Base-by-base conservation (phyloP, 2,329 filamentous ascomycete genomes). In the Trichoderma arundinaceum region DNA sequence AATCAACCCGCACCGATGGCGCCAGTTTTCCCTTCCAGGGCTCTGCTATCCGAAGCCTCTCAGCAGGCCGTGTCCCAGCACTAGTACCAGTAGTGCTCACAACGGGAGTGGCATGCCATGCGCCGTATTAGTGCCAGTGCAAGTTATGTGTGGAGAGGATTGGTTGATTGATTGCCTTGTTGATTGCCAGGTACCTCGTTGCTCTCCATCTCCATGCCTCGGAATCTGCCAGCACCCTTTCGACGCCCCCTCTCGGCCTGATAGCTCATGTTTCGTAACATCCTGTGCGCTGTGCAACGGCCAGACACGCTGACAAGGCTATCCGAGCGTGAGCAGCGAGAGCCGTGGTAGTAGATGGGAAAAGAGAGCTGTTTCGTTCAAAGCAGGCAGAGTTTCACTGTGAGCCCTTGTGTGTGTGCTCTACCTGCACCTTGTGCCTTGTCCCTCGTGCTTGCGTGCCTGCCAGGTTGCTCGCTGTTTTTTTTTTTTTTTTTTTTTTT, bases 141-240 rank as follows among this genome's bases (percentile, higher is more conserved):
- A n/a, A n/a, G n/a, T n/a, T n/a, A n/a, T n/a, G n/a, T n/a, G n/a
- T n/a, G n/a, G n/a, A n/a, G n/a, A n/a, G n/a, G n/a, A n/a, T n/a
- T n/a, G n/a, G n/a, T n/a, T n/a, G n/a, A n/a, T 19, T 44, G 43
- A 44, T 19, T 9, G 43, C 15, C 7, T 32, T n/a, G n/a, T 46
- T 15, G 44, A 38, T 48, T n/a, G n/a, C n/a, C n/a, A n/a, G n/a
- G n/a, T n/a, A n/a, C n/a, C n/a, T n/a, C n/a, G n/a, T n/a, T n/a
- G n/a, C n/a, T n/a, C n/a, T 38, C 17, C 17, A 38, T n/a, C 53
- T 43, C 38, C n/a, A n/a, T 43, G 48, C 59, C n/a, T 51, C 49
- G 49, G 49, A 54, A 62, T 43, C 28, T 54, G 59, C 48, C 49
- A 46, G 49, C 59, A 54, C 59, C 49, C 59, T 60, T 49, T 44